These are phyloP conservation scores for Fusarium sp. DNA, from an alignment of 2,329 filamentous ascomycete genomes.

Conservation along the genomic window DNA sequence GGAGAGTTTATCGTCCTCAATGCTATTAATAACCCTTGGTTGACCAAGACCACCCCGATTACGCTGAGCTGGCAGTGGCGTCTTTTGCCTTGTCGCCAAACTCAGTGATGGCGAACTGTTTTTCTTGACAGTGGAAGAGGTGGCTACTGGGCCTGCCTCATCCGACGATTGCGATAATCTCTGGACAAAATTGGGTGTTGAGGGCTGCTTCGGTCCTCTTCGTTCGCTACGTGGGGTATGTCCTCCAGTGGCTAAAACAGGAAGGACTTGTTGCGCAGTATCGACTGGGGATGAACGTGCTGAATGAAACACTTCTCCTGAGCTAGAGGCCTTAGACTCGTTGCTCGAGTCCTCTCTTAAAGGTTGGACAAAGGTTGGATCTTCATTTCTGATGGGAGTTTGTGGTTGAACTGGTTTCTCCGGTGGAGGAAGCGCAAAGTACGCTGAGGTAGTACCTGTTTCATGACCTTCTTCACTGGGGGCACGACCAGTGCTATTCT, in stretches of 20 bases:
- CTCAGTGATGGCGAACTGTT: conserved; percentile 21
- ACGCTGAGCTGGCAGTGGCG: background rate
- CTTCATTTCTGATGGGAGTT: conserved; percentile 20
- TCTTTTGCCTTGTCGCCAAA: conserved; percentile 1
- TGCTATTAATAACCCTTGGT: conserved; percentile 19
- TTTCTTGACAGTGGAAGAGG: conserved; percentile 23
- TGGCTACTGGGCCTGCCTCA: background rate
- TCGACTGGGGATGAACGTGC: conserved; percentile 38
- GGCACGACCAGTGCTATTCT: conserved; percentile 8
- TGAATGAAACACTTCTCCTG: conserved; percentile 37
- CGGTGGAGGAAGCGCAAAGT: conserved; percentile 18
- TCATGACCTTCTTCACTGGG: conserved; percentile 1
- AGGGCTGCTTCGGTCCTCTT: background rate
- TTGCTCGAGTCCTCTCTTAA: conserved; percentile 37
- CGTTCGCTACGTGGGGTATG: background rate
- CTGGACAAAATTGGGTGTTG: conserved; percentile 30
- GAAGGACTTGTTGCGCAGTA: conserved; percentile 15
- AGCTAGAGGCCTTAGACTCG: conserved; percentile 33
- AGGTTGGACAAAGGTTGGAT: conserved; percentile 28
- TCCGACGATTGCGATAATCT: conserved; percentile 27
- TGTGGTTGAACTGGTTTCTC: conserved; percentile 11
- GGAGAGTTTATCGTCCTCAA: conserved; percentile 34
- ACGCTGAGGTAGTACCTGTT: conserved; percentile 18
- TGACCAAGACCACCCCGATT: conserved; percentile 14
- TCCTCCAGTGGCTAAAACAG: conserved; percentile 23